A percentile compares a stretch with the other conserved stretches of the same genome.
Conservation (phyloP, 306 rosid genomes). For the Clitoria ternatea region DNA sequence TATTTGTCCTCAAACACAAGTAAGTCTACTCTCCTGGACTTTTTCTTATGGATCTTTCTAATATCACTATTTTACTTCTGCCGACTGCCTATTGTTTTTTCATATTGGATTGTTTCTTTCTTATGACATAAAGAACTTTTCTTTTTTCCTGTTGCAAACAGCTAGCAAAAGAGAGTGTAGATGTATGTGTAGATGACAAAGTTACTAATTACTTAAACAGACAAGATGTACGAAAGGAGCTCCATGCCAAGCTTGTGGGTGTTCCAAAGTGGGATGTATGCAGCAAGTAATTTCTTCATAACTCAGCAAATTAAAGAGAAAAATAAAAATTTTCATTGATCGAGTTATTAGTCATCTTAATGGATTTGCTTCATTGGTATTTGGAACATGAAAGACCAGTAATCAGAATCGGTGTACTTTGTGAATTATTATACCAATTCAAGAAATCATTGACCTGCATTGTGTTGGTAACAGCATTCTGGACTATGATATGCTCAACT, state of each 20-base stretch:
- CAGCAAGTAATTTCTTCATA: slow-evolving; percentile 54
- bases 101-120: slow-evolving; percentile 2
- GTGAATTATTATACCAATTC: not conserved
- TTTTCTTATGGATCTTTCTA: not conserved
- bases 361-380: not conserved
- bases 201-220: slow-evolving; percentile 74
- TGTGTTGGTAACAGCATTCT: slow-evolving; percentile 42
- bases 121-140: not conserved
- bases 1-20: slow-evolving; percentile 46
- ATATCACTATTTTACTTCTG: not conserved
- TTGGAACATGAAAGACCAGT: not conserved
- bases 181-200: slow-evolving; percentile 90
- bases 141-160: slow-evolving; percentile 17
- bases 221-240: slow-evolving; percentile 60
- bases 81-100: not conserved
- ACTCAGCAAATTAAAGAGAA: not conserved
- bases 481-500: slow-evolving; percentile 63
- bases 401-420: not conserved
- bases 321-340: not conserved
- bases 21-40: slow-evolving; percentile 16
- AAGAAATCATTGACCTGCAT: not conserved
- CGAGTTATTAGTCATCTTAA: not conserved
- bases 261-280: slow-evolving; percentile 75
- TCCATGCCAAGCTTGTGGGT: slow-evolving; percentile 82
- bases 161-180: slow-evolving; percentile 63